Evolutionary conservation across 2,329 filamentous ascomycete species (phyloP), one percentile per base, ranked within the genome.

Genomic region (Aspergillus sclerotialis): DNA sequence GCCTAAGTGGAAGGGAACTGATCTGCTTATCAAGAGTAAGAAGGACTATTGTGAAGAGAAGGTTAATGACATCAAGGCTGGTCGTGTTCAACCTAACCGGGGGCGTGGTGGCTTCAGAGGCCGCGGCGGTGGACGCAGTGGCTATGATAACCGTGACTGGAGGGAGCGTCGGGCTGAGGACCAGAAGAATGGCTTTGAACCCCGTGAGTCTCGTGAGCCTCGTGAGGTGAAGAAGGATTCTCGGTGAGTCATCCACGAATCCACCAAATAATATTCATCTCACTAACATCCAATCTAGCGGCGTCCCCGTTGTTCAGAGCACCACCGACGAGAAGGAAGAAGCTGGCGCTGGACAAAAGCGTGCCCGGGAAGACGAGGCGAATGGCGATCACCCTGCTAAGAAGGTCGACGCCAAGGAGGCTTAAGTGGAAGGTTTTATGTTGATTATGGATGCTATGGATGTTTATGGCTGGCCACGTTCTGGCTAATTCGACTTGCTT

Each of bases 1-100:
- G 61, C 92, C 92, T 39, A 77, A 81, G 60, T 98, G 80, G 79
- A 80, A 94, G 61, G 88, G 75, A 33, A 72, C 84, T 46, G 80
- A 86, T 21, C 72, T 96, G 33, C 68, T 80, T 57, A 81, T 92
- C 67, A 89, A 86, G 78, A 80, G 78, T 64, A 98, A 98, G 80
- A 76, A 78, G 52, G 83, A 78, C 12, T 98, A 98, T 63, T 82
- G 84, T 46, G 73, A 82, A n/a, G 77, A 81, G 61, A 90, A 90
- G 70, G 73, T 72, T 37, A 67, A 78, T 35, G 75, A 84, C 24
- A 89, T 90, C 51, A 72, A 76, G 48, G 73, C 78, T 28, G 84
- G 85, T 40, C 78, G 78, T 53, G 68, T 87, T 30, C 68, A 78
- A 56, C 76, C 82, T 41, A 77, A 68, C 50, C 42, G 44, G 7